Conservation (phyloP, 768 basidiomycete genomes). For the Russula vinacea region DNA sequence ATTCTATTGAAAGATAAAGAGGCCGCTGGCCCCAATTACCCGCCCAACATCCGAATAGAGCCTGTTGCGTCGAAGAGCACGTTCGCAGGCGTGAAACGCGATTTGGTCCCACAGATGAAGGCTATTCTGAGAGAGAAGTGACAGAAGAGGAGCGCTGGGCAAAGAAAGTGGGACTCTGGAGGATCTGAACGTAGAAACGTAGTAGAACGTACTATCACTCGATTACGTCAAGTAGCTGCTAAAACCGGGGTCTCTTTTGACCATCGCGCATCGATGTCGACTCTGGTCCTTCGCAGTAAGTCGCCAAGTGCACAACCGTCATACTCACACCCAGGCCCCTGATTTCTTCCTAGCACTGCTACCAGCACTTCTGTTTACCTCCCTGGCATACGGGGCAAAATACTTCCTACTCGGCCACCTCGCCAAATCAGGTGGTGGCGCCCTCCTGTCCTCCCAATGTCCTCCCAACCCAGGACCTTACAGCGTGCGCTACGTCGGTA, state of each 20-base stretch:
- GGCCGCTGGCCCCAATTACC: conserved; percentile 43
- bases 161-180: not conserved
- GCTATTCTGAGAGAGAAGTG: conserved; percentile 37
- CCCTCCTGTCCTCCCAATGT: conserved; percentile 7
- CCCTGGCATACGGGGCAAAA: conserved; percentile 14
- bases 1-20: conserved; percentile 42
- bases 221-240: not conserved
- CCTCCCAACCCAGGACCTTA: conserved; percentile 25
- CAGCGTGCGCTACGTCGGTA: conserved; percentile 21
- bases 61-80: conserved; percentile 41
- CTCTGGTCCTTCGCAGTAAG: conserved; percentile 9
- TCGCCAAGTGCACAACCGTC: not conserved
- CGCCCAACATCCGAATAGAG: conserved; percentile 51
- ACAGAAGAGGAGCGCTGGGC: conserved; percentile 7
- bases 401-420: conserved; percentile 25
- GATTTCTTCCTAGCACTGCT: conserved; percentile 13
- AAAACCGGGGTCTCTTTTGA: not conserved
- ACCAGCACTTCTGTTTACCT: conserved; percentile 20
- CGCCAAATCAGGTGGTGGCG: conserved; percentile 20
- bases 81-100: conserved; percentile 42
- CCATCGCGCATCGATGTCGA: conserved; percentile 4
- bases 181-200: not conserved
- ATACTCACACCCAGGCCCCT: not conserved
- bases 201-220: no score
- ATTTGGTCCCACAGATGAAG: conserved; percentile 42